Evolutionary conservation across 106 monocot genomes (phyloP), one percentile per base, ranked within the genome.

Genomic region (Dendrobium officinale): DNA sequence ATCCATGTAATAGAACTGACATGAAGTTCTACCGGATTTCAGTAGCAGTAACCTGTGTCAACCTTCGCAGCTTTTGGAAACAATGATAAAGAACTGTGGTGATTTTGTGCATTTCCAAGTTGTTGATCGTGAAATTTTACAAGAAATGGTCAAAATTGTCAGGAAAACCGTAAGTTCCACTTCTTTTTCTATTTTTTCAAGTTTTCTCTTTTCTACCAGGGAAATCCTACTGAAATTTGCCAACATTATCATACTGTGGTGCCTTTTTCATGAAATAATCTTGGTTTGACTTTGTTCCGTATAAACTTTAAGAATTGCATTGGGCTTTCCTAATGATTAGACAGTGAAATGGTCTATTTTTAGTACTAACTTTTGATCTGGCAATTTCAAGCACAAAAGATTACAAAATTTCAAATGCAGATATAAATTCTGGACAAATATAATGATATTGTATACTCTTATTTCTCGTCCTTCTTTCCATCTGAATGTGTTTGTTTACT

Each of bases 81-180:
- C 89, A 43, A 92, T 98, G 90, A 93, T 98, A 82, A 98, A 98
- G 81, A 98, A 98, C 76, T 98, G 98, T 83, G 95, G 95, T 68
- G 92, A 95, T 77, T 86, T 81, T 88, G 92, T 98, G 55, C 98
- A 98, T 87, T 88, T 86, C 45, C 98, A 91, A 95, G 92, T 98
- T 48, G 86, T 80, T 51, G 98, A 95, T 27, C 92, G 98, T 75
- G 89, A 92, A 80, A 93, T 98, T 77, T 81, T 98, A 58, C 89
- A 87, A 43, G 92, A 98, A 37, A 98, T 98, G 98, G 76, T 91
- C 66, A 98, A 95, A 85, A 92, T 95, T 84, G 91, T 98, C 20
- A 89, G 78, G 81, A 92, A 93, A 87, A 95, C 92, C 85, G 95
- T 92, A 54, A 80, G 86, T 76, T 76, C n/a, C 6, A 2, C 29